phyloP scores from a whole-genome alignment of 192 early-diverging fungal genomes.

The Oehlia diaphana region DNA sequence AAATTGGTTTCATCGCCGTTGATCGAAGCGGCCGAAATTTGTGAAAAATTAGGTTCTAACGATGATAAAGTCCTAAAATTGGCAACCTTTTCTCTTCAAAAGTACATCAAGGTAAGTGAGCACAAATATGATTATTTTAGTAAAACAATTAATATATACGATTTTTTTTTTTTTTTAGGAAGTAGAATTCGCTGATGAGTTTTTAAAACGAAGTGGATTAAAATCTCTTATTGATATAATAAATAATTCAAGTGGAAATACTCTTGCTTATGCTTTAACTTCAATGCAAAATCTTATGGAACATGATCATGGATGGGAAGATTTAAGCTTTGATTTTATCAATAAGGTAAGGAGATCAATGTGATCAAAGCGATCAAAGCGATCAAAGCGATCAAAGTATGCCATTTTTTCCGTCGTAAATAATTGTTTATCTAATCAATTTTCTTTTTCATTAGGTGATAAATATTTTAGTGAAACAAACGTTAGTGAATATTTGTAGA shows the following conservation, averaged over 20 bases:
- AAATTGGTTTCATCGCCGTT: slow-evolving; percentile 30
- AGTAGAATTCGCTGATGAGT: slow-evolving; percentile 64
- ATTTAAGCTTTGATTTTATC: slow-evolving; percentile 50
- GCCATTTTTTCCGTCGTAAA: no score
- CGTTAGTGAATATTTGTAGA: slow-evolving; percentile 67
- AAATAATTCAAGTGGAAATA: slow-evolving; percentile 59
- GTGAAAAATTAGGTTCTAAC: slow-evolving; percentile 32
- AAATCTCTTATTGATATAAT: slow-evolving; percentile 60
- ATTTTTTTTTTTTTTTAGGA: slow-evolving; percentile 43
- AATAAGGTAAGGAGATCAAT: slow-evolving; percentile 37
- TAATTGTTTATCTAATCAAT: neutral
- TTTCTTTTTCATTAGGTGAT: slow-evolving; percentile 34
- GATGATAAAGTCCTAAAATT: slow-evolving; percentile 60
- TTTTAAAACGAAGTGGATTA: slow-evolving; percentile 56
- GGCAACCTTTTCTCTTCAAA: slow-evolving; percentile 62
- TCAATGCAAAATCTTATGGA: slow-evolving; percentile 67
- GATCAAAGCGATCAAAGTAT: no score
- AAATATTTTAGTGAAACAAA: slow-evolving; percentile 61
- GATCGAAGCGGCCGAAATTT: slow-evolving; percentile 30
- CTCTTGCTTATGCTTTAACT: slow-evolving; percentile 67
- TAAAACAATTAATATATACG: neutral
- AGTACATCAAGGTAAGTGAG: slow-evolving; percentile 55
- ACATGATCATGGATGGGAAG: slow-evolving; percentile 64
- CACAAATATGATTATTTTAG: neutral
- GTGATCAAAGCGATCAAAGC: no score